Evolutionary conservation across 805 yeast species (phyloP).

Genomic region (Cyberlindnera xishuangbannaensis): DNA sequence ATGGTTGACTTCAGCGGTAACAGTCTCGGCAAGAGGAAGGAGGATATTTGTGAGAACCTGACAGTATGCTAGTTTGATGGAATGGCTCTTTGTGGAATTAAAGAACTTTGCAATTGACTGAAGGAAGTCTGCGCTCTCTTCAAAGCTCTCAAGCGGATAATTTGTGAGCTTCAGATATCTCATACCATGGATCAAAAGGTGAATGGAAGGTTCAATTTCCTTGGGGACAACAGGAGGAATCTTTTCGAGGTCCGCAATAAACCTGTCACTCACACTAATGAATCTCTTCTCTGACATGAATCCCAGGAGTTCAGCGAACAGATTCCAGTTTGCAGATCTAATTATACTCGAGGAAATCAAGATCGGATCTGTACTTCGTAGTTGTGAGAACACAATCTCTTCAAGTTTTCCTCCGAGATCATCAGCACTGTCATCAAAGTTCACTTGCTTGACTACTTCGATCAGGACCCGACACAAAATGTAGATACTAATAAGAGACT

Average conservation of each 20-base stretch:
- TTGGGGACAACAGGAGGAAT: constrained; percentile 49
- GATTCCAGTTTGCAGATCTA: constrained; percentile 88
- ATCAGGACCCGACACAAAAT: constrained; percentile 87
- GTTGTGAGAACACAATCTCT: constrained; percentile 87
- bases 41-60: constrained; percentile 74
- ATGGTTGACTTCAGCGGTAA: constrained; percentile 93
- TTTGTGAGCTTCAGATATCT: constrained; percentile 70
- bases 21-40: constrained; percentile 73
- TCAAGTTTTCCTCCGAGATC: constrained; percentile 80
- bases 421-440: constrained; percentile 65
- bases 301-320: constrained; percentile 84
- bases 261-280: constrained; percentile 84
- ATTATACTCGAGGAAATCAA: constrained; percentile 61
- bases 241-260: constrained; percentile 87
- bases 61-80: constrained; percentile 71
- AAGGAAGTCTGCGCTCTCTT: constrained; percentile 88
- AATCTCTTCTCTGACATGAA: constrained; percentile 84
- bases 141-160: constrained; percentile 84
- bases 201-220: constrained; percentile 56
- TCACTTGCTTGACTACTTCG: constrained; percentile 86
- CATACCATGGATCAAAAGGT: constrained; percentile 87
- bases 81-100: constrained; percentile 53
- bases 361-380: constrained; percentile 80
- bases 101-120: constrained; percentile 84
- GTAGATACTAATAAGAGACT: constrained; percentile 80